Evolutionary conservation across 169 alveolate genomes (phyloP), one percentile per base, ranked within the genome.

Genomic region (Plasmodium falciparum): DNA sequence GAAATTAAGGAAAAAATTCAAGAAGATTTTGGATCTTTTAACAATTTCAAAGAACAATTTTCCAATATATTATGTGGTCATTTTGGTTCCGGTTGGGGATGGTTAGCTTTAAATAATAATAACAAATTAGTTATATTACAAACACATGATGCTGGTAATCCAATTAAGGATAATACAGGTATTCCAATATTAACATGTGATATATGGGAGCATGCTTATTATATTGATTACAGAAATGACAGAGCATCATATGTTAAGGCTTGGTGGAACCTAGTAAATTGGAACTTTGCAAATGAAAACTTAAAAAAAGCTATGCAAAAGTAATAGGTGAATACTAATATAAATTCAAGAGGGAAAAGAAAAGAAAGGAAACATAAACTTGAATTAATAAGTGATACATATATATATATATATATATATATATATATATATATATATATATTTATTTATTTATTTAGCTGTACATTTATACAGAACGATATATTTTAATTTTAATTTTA

Each of bases 21-120:
- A 33, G 94, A 93, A 61, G 94, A 95, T 50, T 98, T 96, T 95
- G 98, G 98, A 5, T 75, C 95, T 33, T 95, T 96, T 67, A 95
- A 89, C 33, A 70, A 90, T 45, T 97, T 97, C 93, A 95, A 94
- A 91, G 95, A 93, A 26, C 93, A 93, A 78, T 97, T 97, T 90
- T 86, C 97, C 22, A 83, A 92, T 62, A 88, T 93, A 29, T 97
- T 97, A n/a, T 92, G 95, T 17, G 97, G 97, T n/a, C 97, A 96
- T 66, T 97, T 97, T 90, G 99, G 99, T 17, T 96, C 99, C 61
- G 99, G 99, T 15, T 99, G 99, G 99, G 99, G 98, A 52, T 98
- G 99, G 99, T 95, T 99, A 49, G 98, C 97, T 26, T 95, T 95
- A 88, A 96, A 97, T 94, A 93, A 96, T 66, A 93, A 93, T 76